These are phyloP conservation scores for Ophiosphaerella herpotricha DNA, from an alignment of 2,329 filamentous ascomycete species.

Conservation along the genomic window DNA sequence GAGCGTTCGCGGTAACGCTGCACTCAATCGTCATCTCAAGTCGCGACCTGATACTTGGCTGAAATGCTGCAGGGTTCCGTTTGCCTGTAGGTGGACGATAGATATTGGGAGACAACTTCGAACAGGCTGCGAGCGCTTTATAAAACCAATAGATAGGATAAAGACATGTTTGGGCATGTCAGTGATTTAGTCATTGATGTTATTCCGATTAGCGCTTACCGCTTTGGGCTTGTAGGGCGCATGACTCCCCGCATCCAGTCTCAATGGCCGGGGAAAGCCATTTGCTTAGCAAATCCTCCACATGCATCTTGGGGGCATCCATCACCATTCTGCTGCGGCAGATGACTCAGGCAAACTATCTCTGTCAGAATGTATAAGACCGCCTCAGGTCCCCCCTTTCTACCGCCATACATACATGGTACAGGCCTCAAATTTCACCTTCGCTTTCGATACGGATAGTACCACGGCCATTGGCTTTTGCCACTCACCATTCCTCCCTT, in stretches of 20 bases:
- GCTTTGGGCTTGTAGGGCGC: slow-evolving; percentile 12
- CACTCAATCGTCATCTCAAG: slow-evolving; percentile 3
- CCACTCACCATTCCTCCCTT: slow-evolving; percentile 4
- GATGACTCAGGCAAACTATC: slow-evolving; percentile 27
- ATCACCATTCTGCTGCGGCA: slow-evolving; percentile 8
- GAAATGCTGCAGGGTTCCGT: no score
- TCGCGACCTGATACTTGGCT: background rate
- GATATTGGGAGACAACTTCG: background rate
- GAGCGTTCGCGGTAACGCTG: slow-evolving; percentile 2
- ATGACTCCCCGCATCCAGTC: slow-evolving; percentile 12
- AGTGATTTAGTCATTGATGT: background rate
- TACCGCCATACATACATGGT: background rate
- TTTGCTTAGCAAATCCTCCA: slow-evolving; percentile 14
- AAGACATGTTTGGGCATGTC: no score
- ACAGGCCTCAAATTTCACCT: slow-evolving; percentile 6
- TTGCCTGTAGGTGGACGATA: background rate
- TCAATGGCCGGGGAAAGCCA: slow-evolving; percentile 20
- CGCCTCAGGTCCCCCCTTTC: slow-evolving; percentile 5
- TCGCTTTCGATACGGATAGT: slow-evolving; percentile 5
- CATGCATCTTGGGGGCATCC: slow-evolving; percentile 17
- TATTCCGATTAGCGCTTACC: slow-evolving; percentile 9
- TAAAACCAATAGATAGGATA: slow-evolving; percentile 5
- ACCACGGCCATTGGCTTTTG: slow-evolving; percentile 3
- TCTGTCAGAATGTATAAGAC: slow-evolving; percentile 23
- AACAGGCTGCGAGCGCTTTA: no score